Evolutionary conservation across 306 rosid species (phyloP), one percentile per base, ranked within the genome.

Genomic region (Sechiopsis laciniata): DNA sequence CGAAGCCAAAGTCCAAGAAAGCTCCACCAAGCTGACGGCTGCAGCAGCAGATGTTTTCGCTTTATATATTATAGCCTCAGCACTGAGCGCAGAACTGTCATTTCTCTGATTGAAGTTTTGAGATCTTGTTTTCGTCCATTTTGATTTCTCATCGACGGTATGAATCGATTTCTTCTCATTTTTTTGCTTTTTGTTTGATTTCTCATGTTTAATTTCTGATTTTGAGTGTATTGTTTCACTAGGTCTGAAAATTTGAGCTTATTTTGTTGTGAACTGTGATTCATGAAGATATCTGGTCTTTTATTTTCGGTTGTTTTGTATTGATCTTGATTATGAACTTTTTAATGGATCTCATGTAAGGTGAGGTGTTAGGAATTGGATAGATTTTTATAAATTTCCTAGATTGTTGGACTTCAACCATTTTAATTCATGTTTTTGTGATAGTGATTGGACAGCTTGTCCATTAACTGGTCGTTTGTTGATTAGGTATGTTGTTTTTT

Each of bases 141-240:
- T 70, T 8, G 16, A 70, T 70, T 22, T 51, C 74, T 70, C 59
- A 70, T 70, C 35, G 7, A 15, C 74, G 74, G 48, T 70, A 51
- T 15, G 22, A 22, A 70, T 70, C 60, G 10, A 9, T 8, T n/a
- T 70, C 60, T 70, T 52, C 5, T 24, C 2, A 22, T 4, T 52
- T 70, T 40, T 70, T 15, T 8, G 59, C 46, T 51, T 15, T 10
- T 5, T 24, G 45, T 70, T 69, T 9, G 24, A 70, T 24, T 24
- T 42, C 45, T 50, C 17, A 7, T 50, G 12, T 1, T 51, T 12
- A 15, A 12, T 12, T 20, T 6, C 6, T 70, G 57, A 68, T 68
- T 5, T 68, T 48, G 37, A 67, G 56, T 21, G n/a, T 67, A 24
- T 67, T 67, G 32, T 19, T 15, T 24, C 52, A 68, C 40, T 68